Evolutionary conservation across 495 filamentous ascomycete genomes (phyloP).

Genomic region (Aspergillus homomorphus): DNA sequence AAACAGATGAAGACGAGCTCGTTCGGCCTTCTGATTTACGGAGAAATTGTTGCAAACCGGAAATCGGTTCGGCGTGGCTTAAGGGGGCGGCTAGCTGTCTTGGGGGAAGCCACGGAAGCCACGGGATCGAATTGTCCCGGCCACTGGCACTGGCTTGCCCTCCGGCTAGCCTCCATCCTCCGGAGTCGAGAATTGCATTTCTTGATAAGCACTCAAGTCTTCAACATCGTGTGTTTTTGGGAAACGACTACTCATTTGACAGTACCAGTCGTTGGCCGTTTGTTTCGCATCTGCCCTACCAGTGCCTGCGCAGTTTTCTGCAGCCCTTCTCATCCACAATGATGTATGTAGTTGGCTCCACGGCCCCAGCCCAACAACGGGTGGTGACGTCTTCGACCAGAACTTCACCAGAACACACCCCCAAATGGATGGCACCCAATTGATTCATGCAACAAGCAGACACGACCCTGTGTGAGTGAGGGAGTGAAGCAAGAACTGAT

Average conservation of each 20-base stretch:
- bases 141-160: neutral
- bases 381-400: slow-evolving; percentile 29
- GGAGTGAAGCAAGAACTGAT: neutral
- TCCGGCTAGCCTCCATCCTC: neutral
- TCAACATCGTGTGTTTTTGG: neutral
- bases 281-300: neutral
- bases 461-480: neutral
- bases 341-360: neutral
- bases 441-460: neutral
- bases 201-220: neutral
- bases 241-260: neutral
- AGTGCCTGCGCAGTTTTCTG: neutral
- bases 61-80: slow-evolving; percentile 19
- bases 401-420: neutral
- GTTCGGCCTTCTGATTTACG: slow-evolving; percentile 28
- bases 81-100: neutral
- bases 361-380: slow-evolving; percentile 8
- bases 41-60: slow-evolving; percentile 28
- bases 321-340: neutral
- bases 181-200: neutral
- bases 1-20: neutral
- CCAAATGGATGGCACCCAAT: slow-evolving; percentile 3
- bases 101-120: neutral
- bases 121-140: slow-evolving; percentile 19
- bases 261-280: no score